A percentile compares a stretch with the other conserved stretches of the same genome.
These are phyloP conservation scores for Quillaja saponaria DNA, from an alignment of 306 rosid species.

Conservation along the genomic window DNA sequence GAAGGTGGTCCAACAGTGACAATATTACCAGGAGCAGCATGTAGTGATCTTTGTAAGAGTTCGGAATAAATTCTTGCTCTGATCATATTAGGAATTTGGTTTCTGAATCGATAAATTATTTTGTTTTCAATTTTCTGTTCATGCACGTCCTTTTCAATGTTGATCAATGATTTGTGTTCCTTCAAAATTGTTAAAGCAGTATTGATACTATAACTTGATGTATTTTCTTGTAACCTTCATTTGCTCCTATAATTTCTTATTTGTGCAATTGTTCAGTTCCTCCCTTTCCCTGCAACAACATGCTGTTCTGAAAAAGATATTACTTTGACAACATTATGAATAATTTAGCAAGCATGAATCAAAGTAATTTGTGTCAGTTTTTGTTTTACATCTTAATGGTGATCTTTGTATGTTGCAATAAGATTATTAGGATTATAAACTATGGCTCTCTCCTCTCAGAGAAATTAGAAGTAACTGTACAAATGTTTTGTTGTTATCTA, in stretches of 20 bases:
- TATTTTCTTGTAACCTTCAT: slow-evolving; percentile 3
- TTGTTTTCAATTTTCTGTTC: slow-evolving; percentile 25
- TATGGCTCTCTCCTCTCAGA: too few species aligned
- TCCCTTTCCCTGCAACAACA: not conserved
- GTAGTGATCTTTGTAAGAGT: slow-evolving; percentile 26
- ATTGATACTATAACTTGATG: too few species aligned
- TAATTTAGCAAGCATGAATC: not conserved
- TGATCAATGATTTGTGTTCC: slow-evolving; percentile 22
- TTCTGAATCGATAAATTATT: slow-evolving; percentile 5
- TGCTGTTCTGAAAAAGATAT: too few species aligned
- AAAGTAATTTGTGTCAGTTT: too few species aligned
- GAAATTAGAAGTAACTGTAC: too few species aligned
- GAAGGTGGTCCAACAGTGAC: slow-evolving; percentile 52
- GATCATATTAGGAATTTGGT: not conserved
- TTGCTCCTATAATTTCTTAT: not conserved
- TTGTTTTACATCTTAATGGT: too few species aligned
- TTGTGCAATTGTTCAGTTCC: not conserved
- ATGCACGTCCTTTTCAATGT: not conserved
- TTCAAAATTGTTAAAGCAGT: not conserved
- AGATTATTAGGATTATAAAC: too few species aligned
- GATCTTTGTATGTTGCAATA: too few species aligned
- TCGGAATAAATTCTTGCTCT: slow-evolving; percentile 23
- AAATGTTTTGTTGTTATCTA: too few species aligned
- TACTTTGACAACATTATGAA: too few species aligned
- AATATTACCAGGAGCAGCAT: slow-evolving; percentile 33